Base-by-base conservation (phyloP, 768 basidiomycete species). In the Lyophyllum atratum region DNA sequence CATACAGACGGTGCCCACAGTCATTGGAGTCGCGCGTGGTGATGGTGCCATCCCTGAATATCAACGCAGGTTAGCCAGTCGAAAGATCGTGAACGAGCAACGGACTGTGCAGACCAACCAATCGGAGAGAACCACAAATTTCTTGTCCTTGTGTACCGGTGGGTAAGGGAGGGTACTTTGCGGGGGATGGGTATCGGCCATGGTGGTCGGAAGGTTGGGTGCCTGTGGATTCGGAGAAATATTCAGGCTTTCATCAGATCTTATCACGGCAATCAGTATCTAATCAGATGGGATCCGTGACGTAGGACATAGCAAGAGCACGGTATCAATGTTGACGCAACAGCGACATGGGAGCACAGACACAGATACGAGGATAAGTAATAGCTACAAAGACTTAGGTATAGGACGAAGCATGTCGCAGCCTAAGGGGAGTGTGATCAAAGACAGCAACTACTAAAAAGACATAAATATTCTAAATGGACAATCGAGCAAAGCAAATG, bases 1-100 rank as follows among this genome's bases (percentile, higher is more conserved):
- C 39, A 50, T 37, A 45, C 46, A 37, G 49, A 42, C 29, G 19
- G 19, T 40, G 33, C 86, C 59, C 68, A 93, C 90, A 94, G 66
- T 97, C 95, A 71, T 98, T 98, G 7, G 92, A 93, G 69, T 98
- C 95, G 66, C 83, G 85, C 39, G 84, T 93, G 3, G 95, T 96
- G 74, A 98, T 96, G 14, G 95, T 98, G 65, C 91, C 91, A 75
- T 93, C 91, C 92, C 91, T 92, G 69, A 19, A 58, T 21, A 55
- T 33, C 33, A 31, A 54, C 21, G 42, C 19, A 55, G 54, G 31
- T 56, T 48, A 25, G 52, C 14, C 11, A 19, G 59, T 47, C n/a
- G 43, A 53, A 11, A 24, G 9, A 4, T 43, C 19, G 7, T 2
- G 21, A 29, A 22, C 17, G 22, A 21, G 34, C 26, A 42, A 4